Evolutionary conservation across 345 rosid genomes (phyloP), one percentile per base, ranked within the genome.

Genomic region (Boechera stricta): DNA sequence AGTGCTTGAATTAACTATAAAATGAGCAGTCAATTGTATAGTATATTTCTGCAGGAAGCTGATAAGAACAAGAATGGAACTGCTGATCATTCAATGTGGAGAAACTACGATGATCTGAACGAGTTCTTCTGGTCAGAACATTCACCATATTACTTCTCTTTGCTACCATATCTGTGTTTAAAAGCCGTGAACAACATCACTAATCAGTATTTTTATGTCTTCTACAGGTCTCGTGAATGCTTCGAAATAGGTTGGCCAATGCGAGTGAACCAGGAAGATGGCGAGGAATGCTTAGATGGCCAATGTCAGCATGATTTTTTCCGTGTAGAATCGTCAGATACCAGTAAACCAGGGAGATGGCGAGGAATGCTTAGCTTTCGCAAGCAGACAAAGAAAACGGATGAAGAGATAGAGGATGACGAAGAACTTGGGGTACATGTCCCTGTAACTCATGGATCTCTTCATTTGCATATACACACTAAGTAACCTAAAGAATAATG

Each of bases 51-150:
- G 78, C 85, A 94, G 98, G 98, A 94, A 85, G 92, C 93, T 80
- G 67, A 80, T 72, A 90, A 89, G 82, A 88, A 64, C 85, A 87
- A 90, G 84, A 84, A 85, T 49, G 98, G 97, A 62, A 86, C 93
- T 10, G 90, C 97, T 67, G 91, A 89, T 74, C 89, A 94, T 81
- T 90, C 92, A 53, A 85, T 87, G 66, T 94, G 98, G 98, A 88
- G 98, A 85, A 94, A 94, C 87, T 94, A 92, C n/a, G 98, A 94
- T 82, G 98, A 94, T 77, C 83, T 92, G 67, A 94, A 92, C 41
- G 98, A 94, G 83, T 94, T 71, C 80, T 94, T 94, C 87, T 94
- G 97, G 98, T 90, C 31, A 75, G 90, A 39, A 67, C 55, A 67
- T 39, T 78, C 61, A 78, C 35, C 47, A 53, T 26, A 26, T 59